Base-by-base conservation (phyloP, 306 rosid genomes). In the Mimosa bimucronata region DNA sequence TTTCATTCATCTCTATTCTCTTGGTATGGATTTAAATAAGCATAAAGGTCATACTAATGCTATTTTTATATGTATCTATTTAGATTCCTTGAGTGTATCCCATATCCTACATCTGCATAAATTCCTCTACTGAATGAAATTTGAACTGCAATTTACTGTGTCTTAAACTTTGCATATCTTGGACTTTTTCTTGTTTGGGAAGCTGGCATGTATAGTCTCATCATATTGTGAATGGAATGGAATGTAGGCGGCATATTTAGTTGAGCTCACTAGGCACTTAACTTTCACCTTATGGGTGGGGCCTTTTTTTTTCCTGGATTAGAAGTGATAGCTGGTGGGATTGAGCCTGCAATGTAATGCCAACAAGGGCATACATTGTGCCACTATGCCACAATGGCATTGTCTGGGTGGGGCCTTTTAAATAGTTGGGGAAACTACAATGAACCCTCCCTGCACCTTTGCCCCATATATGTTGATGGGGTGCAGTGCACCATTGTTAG, bases 1-100 rank as follows among this genome's bases (percentile, higher is more conserved):
- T 95, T 40, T 92, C 98, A 28, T 95, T 95, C 90, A 95, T 95
- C 82, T 95, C 98, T 67, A 90, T 95, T 87, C 94, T 92, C 75
- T 58, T 85, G 98, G 97, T 95, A 92, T 80, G 94, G 34, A 67
- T 80, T 86, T 62, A 73, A 77, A 58, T 26, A 30, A 9, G 79
- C 25, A 58, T 82, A 41, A 67, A 58, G 21, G 14, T 57, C 9
- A 9, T 50, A 30, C 10, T 19, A 11, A 42, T 71, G 28, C 60
- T n/a, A n/a, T n/a, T n/a, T n/a, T n/a, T n/a, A n/a, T n/a, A n/a
- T 62, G 19, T 34, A 41, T 66, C 5, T 44, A 65, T 79, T 42
- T 62, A 6, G 3, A 34, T 34, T 34, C 38, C 9, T 66, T 78
- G 55, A 55, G 19, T 80, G 45, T 18, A 10, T 69, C 34, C 45